Conservation (phyloP, 805 yeast species). For the Pichia occidentalis region DNA sequence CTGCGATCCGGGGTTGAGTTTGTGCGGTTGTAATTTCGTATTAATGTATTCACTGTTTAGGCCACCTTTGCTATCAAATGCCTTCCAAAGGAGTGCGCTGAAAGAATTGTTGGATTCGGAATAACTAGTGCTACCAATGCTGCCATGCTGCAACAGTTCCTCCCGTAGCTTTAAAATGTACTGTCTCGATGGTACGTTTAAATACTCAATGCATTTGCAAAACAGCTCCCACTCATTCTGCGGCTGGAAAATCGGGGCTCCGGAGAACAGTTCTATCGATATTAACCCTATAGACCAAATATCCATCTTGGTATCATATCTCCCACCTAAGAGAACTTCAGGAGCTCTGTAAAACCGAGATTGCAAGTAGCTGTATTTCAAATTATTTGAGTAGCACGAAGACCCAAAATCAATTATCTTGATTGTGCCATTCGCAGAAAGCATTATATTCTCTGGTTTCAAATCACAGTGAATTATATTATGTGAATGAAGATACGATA, state of each 20-base stretch:
- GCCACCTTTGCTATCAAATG: conserved; percentile 28
- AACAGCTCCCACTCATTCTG: conserved; percentile 43
- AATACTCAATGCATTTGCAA: conserved; percentile 33
- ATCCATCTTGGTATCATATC: conserved; percentile 48
- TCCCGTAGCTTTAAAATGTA: conserved; percentile 36
- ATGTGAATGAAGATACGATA: conserved; percentile 49
- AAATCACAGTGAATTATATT: conserved; percentile 76
- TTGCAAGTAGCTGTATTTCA: conserved; percentile 44
- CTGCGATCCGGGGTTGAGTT: conserved; percentile 19
- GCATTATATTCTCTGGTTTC: conserved; percentile 70
- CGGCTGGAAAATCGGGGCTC: conserved; percentile 43
- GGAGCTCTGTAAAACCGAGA: conserved; percentile 78
- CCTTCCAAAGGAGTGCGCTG: conserved; percentile 32
- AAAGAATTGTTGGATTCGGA: conserved; percentile 18
- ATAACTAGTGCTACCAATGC: conserved; percentile 21
- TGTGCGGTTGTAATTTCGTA: conserved; percentile 15
- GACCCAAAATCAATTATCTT: conserved; percentile 82
- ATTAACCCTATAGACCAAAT: conserved; percentile 97
- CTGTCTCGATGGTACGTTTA: conserved; percentile 41
- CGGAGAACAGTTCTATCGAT: conserved; percentile 74
- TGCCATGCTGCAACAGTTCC: conserved; percentile 32
- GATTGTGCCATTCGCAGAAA: conserved; percentile 21
- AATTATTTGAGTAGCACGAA: conserved; percentile 41
- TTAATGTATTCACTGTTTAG: conserved; percentile 18
- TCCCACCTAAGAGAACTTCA: conserved; percentile 62